A percentile compares a stretch with the other conserved stretches of the same genome.
phyloP scores from a whole-genome alignment of 208 protist species.

The Trypanosoma rangeli region DNA sequence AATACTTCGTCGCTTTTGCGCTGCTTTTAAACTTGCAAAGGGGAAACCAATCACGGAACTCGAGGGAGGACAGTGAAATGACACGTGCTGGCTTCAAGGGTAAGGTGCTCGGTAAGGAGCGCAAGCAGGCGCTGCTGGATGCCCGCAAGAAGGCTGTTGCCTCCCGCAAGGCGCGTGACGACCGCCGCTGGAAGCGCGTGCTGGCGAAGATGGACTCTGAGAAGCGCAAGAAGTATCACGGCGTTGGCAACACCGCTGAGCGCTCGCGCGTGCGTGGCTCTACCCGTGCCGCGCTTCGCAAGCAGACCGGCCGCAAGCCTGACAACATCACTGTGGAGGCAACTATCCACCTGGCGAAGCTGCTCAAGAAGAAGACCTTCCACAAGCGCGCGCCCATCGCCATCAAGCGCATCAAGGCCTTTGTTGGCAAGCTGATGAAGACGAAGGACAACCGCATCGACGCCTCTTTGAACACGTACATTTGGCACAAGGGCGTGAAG shows the following conservation, averaged over 20 bases:
- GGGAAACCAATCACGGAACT: slow-evolving; percentile 75
- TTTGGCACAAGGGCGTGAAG: slow-evolving; percentile 97
- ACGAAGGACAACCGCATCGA: slow-evolving; percentile 98
- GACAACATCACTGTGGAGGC: slow-evolving; percentile 94
- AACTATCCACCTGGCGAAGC: slow-evolving; percentile 98
- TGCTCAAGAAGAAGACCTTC: slow-evolving; percentile 96
- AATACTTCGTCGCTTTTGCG: slow-evolving; percentile 14
- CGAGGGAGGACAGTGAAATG: slow-evolving; percentile 97
- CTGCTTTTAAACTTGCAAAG: slow-evolving; percentile 5
- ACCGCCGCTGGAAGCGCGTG: slow-evolving; percentile 89
- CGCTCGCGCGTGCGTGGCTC: slow-evolving; percentile 83
- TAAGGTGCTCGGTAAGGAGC: slow-evolving; percentile 83
- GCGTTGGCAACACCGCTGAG: slow-evolving; percentile 85
- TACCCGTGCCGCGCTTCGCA: slow-evolving; percentile 81
- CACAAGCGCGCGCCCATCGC: slow-evolving; percentile 96
- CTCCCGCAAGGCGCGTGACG: slow-evolving; percentile 81
- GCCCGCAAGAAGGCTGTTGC: slow-evolving; percentile 67
- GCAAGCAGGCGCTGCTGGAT: slow-evolving; percentile 76
- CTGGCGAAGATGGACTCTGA: slow-evolving; percentile 85
- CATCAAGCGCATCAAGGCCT: slow-evolving; percentile 95
- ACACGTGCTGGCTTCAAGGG: slow-evolving; percentile 84
- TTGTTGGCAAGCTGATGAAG: slow-evolving; percentile 95
- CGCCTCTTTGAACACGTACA: slow-evolving; percentile 95
- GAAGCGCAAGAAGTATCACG: slow-evolving; percentile 84
- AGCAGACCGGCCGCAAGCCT: slow-evolving; percentile 82